These are phyloP conservation scores for Barnettozyma sp. DNA, from an alignment of 805 yeast genomes.

Conservation along the genomic window DNA sequence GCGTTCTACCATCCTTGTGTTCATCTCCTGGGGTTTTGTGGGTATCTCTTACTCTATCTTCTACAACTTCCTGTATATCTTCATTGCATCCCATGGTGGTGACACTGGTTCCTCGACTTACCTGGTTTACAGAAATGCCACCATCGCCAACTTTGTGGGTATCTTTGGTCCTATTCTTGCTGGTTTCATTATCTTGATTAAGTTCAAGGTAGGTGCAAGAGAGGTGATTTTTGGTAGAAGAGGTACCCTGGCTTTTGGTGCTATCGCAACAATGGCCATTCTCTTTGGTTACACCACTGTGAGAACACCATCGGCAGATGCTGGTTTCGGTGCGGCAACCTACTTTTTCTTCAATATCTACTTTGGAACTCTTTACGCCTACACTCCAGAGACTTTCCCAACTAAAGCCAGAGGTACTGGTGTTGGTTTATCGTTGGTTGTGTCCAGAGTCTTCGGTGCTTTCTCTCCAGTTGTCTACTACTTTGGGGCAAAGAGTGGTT, in stretches of 20 bases:
- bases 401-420: slow-evolving; percentile 50
- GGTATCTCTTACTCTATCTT: slow-evolving; percentile 49
- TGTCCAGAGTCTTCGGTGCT: slow-evolving; percentile 45
- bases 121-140: slow-evolving; percentile 41
- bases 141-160: slow-evolving; percentile 38
- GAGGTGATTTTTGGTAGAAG: slow-evolving; percentile 39
- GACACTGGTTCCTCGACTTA: slow-evolving; percentile 36
- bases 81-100: slow-evolving; percentile 43
- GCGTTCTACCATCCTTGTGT: slow-evolving; percentile 36
- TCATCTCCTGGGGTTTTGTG: slow-evolving; percentile 45
- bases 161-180: slow-evolving; percentile 45
- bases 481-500: slow-evolving; percentile 37
- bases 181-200: slow-evolving; percentile 28
- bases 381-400: slow-evolving; percentile 60
- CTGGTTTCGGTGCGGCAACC: slow-evolving; percentile 43
- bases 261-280: slow-evolving; percentile 48
- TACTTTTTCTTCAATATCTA: slow-evolving; percentile 42
- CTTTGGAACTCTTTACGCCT: slow-evolving; percentile 56
- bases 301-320: slow-evolving; percentile 44
- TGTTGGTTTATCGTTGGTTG: slow-evolving; percentile 50
- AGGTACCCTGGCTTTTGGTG: slow-evolving; percentile 48
- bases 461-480: slow-evolving; percentile 53
- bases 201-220: slow-evolving; percentile 12
- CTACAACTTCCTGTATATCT: slow-evolving; percentile 46
- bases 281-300: slow-evolving; percentile 60